Base-by-base conservation (phyloP, 2,329 filamentous ascomycete genomes). In the Ascomycota sp. region DNA sequence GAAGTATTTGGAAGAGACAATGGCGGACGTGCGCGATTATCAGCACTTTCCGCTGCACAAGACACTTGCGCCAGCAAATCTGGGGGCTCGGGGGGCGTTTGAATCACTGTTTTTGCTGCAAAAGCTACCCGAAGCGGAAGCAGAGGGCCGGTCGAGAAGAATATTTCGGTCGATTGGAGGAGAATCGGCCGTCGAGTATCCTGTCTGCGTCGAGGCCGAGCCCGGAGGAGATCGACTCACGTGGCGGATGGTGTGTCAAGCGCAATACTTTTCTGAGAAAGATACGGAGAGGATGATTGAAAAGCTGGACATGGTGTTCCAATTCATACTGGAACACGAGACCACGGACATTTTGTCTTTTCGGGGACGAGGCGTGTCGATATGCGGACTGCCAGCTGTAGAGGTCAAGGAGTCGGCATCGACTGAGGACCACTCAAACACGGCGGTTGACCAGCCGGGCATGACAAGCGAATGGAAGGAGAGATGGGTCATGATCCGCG, bases 161-260 rank as follows among this genome's bases (percentile, higher is more conserved):
- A 47, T 86, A 3, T 71, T 79, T 42, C 61, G 58, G 28, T 82
- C 79, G 2, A 50, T 78, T 1, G 59, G 63, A 11, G 69, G 75
- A 1, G 54, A 57, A 3, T 74, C 80, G 0, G 66, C 73, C 16
- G 72, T 86, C 1, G 82, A 92, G 40, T 91, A 84, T 49, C 75
- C 80, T 0, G 54, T 92, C 4, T 89, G 80, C 43, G 66, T 81
- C 2, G 84, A 93, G 53, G 71, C 89, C 49, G 81, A 92, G 47
- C 53, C 68, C 6, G 49, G 66, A 0, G 56, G 53, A 0, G 53
- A 65, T 12, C 45, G 52, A 0, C 48, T 91, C 1, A 39, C 71
- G 0, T 89, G 83, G 75, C 72, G 79, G 9, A 62, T 72, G 12
- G 80, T 82, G 5, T 76, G 74, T 39, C 72, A 80, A 43, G 58